These are phyloP conservation scores for Przewalskia tangutica DNA, from an alignment of 257 asterid species.

Conservation along the genomic window DNA sequence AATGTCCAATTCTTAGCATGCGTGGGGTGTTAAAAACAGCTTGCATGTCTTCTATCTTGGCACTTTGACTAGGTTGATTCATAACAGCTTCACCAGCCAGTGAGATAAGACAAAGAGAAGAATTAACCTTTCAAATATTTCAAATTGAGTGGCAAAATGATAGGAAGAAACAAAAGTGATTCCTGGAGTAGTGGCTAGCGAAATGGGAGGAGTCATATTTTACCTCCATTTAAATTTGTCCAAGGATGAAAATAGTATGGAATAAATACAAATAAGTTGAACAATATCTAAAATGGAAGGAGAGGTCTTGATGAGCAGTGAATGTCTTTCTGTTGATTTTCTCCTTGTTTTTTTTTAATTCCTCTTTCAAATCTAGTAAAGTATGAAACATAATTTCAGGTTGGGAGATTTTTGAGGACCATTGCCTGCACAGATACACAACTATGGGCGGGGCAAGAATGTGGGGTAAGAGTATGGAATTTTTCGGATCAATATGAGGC, in stretches of 20 bases:
- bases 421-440: slow-evolving; percentile 72
- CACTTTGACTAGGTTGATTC: background rate
- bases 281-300: background rate
- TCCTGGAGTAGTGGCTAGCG: background rate
- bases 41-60: background rate
- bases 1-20: too few species aligned
- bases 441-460: slow-evolving; percentile 93
- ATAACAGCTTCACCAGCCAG: background rate
- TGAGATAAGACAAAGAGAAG: background rate
- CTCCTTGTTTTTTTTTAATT: background rate
- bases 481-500: slow-evolving; percentile 60
- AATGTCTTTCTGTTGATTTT: background rate
- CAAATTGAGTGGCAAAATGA: background rate
- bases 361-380: background rate
- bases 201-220: background rate
- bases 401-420: slow-evolving; percentile 71
- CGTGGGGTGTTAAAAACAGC: background rate
- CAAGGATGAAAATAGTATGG: background rate
- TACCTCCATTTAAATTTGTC: background rate
- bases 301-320: background rate
- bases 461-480: slow-evolving; percentile 89
- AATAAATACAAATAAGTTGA: background rate
- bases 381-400: slow-evolving; percentile 6
- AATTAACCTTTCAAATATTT: background rate
- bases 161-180: background rate